A percentile compares a stretch with the other conserved stretches of the same genome.
These are phyloP conservation scores for Nothophytophthora sp. DNA, from an alignment of 352 stramenopile species.

Conservation along the genomic window DNA sequence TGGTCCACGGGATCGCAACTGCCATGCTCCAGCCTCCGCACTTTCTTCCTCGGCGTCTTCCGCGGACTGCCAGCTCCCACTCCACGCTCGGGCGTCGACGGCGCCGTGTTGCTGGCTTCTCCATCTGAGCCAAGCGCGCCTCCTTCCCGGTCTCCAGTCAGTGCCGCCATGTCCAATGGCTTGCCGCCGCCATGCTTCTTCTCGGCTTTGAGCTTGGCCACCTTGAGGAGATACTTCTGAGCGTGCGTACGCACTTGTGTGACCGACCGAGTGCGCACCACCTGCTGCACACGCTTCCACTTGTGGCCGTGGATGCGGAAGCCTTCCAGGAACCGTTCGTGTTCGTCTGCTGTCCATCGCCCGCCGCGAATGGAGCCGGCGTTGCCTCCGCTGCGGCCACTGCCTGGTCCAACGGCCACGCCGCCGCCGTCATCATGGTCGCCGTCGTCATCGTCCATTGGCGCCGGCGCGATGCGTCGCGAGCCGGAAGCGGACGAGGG, in stretches of 20 bases:
- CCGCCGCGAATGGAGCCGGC: constrained; percentile 67
- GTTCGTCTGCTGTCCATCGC: constrained; percentile 84
- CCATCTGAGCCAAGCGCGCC: constrained; percentile 2
- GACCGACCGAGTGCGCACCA: constrained; percentile 86
- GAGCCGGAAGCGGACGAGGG: too few relatives aligned
- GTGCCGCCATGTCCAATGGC: constrained; percentile 20
- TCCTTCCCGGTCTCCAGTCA: constrained; percentile 17
- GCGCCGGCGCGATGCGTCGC: constrained; percentile 55
- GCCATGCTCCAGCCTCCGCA: constrained; percentile 40
- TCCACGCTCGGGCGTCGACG: constrained; percentile 39
- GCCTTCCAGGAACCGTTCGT: constrained; percentile 84
- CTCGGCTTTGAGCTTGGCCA: constrained; percentile 88
- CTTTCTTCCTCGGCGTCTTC: constrained; percentile 58
- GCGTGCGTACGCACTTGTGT: constrained; percentile 89
- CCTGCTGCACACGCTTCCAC: constrained; percentile 90
- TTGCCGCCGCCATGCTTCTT: constrained; percentile 60
- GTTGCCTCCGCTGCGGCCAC: constrained; percentile 6
- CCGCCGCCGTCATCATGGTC: constrained; percentile 69
- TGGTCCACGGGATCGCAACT: constrained; percentile 62
- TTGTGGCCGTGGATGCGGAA: constrained; percentile 90
- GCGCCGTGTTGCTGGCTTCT: constrained; percentile 29
- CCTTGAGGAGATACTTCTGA: constrained; percentile 89
- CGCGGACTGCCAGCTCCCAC: constrained; percentile 20
- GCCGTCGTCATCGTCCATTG: constrained; percentile 62
- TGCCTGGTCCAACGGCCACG: constrained; percentile 38